These are phyloP conservation scores for Phaeosphaeriaceae sp. DNA, from an alignment of 2,329 filamentous ascomycete genomes.

Conservation along the genomic window DNA sequence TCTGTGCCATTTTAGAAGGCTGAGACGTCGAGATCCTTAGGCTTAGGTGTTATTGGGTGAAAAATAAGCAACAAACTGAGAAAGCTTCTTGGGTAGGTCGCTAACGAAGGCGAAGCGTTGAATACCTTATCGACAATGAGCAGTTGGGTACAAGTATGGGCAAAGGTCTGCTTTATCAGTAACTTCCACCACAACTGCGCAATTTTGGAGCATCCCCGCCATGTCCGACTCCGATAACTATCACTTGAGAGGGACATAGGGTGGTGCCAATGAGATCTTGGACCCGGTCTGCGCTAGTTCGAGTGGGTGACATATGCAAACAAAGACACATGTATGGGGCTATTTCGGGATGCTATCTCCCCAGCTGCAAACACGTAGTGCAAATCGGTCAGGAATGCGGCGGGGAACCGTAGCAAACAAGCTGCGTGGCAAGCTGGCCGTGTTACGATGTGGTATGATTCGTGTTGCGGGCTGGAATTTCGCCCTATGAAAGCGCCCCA, in stretches of 20 bases:
- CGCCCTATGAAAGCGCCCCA: background rate
- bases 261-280: background rate
- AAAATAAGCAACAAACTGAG: no score
- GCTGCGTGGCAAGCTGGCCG: background rate
- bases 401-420: conserved; percentile 9
- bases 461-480: conserved; percentile 7
- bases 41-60: no score
- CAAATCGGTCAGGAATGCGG: background rate
- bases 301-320: background rate
- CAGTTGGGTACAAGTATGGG: no score
- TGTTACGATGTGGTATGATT: conserved; percentile 1
- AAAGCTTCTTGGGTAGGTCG: background rate
- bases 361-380: background rate
- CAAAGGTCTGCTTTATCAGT: no score
- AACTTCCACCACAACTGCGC: no score
- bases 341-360: conserved; percentile 1
- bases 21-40: no score
- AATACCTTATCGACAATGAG: background rate
- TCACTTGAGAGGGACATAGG: background rate
- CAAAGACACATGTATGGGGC: background rate
- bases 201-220: background rate
- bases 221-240: conserved; percentile 7
- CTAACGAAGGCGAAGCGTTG: no score
- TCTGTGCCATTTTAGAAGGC: conserved; percentile 18
- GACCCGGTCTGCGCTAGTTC: background rate